Percentiles rank a stretch among this genome's conserved stretches.
phyloP scores from a whole-genome alignment of 1,284 basidiomycete genomes.

The Leccinum solheimii region DNA sequence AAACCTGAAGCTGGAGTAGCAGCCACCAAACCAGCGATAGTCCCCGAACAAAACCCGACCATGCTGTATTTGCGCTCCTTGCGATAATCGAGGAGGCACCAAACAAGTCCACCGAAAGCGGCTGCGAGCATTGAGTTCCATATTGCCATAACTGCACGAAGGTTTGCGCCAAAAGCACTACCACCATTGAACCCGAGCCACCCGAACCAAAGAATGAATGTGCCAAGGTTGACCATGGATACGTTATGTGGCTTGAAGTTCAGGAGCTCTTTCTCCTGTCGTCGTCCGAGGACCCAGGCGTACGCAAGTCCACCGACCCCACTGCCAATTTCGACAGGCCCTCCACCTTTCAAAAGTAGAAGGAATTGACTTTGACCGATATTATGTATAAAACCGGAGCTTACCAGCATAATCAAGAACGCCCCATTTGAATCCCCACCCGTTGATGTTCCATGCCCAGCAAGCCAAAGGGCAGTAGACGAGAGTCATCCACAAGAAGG shows the following conservation, averaged over 20 bases:
- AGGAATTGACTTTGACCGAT: background rate
- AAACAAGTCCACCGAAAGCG: slow-evolving; percentile 79
- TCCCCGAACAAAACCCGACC: slow-evolving; percentile 89
- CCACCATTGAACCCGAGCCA: slow-evolving; percentile 74
- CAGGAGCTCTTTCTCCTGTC: slow-evolving; percentile 78
- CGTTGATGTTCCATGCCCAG: slow-evolving; percentile 76
- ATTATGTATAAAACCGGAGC: slow-evolving; percentile 12
- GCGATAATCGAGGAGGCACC: slow-evolving; percentile 86
- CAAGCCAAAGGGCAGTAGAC: slow-evolving; percentile 82
- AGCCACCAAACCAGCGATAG: slow-evolving; percentile 88
- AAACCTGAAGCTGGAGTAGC: slow-evolving; percentile 80
- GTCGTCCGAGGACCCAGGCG: slow-evolving; percentile 76
- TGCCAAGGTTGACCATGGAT: slow-evolving; percentile 86
- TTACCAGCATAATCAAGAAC: slow-evolving; percentile 82
- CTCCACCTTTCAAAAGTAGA: slow-evolving; percentile 58
- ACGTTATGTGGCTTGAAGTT: slow-evolving; percentile 96
- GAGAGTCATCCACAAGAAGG: slow-evolving; percentile 83
- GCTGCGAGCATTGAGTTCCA: slow-evolving; percentile 88
- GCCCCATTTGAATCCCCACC: slow-evolving; percentile 91
- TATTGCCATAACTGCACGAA: slow-evolving; percentile 83
- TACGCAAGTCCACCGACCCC: slow-evolving; percentile 87
- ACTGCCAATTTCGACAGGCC: slow-evolving; percentile 91
- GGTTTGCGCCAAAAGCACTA: slow-evolving; percentile 87
- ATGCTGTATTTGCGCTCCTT: slow-evolving; percentile 80
- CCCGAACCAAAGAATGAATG: slow-evolving; percentile 89